Conservation (phyloP, 495 filamentous ascomycete species). For the Lentithecium fluviatile region DNA sequence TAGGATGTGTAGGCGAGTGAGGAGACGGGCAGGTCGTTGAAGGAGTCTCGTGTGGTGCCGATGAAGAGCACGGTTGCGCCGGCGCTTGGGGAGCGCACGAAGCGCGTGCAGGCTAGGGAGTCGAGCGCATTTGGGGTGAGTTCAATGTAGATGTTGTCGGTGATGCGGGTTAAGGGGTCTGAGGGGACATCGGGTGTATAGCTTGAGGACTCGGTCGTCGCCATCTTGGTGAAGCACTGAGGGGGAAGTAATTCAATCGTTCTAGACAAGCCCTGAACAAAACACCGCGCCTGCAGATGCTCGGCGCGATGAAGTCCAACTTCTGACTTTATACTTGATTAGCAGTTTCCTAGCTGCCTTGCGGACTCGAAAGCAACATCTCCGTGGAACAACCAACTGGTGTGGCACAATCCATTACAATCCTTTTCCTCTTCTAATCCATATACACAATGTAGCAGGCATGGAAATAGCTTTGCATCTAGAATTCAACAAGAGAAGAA, state of each 20-base stretch:
- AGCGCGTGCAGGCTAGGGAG: constrained; percentile 57
- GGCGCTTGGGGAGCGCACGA: constrained; percentile 60
- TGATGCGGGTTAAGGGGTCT: constrained; percentile 24
- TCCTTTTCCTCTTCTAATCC: too few species aligned
- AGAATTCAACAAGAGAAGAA: not conserved
- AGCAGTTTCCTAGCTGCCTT: too few species aligned
- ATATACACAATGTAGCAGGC: too few species aligned
- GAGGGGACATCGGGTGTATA: constrained; percentile 25
- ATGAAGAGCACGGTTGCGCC: constrained; percentile 46
- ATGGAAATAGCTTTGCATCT: too few species aligned
- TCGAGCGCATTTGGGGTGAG: constrained; percentile 66
- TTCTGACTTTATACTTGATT: too few species aligned
- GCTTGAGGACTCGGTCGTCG: constrained; percentile 19
- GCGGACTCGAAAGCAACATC: too few species aligned
- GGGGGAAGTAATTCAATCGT: too few species aligned
- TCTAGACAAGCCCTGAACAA: too few species aligned
- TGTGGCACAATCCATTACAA: too few species aligned
- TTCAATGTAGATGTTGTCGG: constrained; percentile 51
- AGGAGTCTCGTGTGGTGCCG: constrained; percentile 83
- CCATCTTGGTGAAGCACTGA: constrained; percentile 2
- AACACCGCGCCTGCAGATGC: too few species aligned
- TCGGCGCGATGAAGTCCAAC: too few species aligned
- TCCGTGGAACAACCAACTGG: too few species aligned
- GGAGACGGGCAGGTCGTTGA: constrained; percentile 69
- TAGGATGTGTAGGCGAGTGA: constrained; percentile 85